A percentile compares a stretch with the other conserved stretches of the same genome.
Evolutionary conservation across 1,284 basidiomycete genomes (phyloP).

Genomic region (Pseudozyma hubeiensis): DNA sequence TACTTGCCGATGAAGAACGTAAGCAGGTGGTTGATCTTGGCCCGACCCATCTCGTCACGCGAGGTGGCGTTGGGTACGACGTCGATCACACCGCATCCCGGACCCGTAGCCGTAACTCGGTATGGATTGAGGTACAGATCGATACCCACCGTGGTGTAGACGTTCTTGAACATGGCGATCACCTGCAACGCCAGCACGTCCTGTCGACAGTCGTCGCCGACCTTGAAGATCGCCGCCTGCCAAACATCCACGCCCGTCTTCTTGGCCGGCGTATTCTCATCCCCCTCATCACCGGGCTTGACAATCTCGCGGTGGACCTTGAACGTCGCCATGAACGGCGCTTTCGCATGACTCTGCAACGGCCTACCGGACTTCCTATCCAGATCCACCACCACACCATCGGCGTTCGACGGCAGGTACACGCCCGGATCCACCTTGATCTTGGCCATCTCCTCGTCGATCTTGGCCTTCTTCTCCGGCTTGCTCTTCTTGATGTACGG

Average conservation of each 20-base stretch:
- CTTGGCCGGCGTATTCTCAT: conserved; percentile 41
- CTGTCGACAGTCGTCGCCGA: conserved; percentile 98
- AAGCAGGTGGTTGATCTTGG: conserved; percentile 94
- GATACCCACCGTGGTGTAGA: conserved; percentile 87
- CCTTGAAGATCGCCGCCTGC: conserved; percentile 99
- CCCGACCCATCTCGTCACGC: conserved; percentile 98
- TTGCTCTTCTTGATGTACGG: conserved; percentile 96
- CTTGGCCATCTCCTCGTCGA: conserved; percentile 99
- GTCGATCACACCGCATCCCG: conserved; percentile 98
- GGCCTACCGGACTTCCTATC: conserved; percentile 96
- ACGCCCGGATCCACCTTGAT: conserved; percentile 92
- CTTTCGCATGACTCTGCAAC: conserved; percentile 97
- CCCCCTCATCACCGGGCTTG: conserved; percentile 66
- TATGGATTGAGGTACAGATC: conserved; percentile 95
- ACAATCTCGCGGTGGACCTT: conserved; percentile 76
- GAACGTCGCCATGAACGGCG: conserved; percentile 99
- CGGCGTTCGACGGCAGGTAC: conserved; percentile 96
- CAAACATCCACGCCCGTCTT: conserved; percentile 76
- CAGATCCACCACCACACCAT: conserved; percentile 93
- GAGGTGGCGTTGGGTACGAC: conserved; percentile 98
- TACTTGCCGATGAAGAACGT: conserved; percentile 96
- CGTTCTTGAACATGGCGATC: conserved; percentile 99
- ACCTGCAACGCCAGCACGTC: conserved; percentile 95
- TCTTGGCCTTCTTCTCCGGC: conserved; percentile 99
- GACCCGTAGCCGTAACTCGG: conserved; percentile 94